Conservation (phyloP, 768 basidiomycete species). For the Serendipita indica region DNA sequence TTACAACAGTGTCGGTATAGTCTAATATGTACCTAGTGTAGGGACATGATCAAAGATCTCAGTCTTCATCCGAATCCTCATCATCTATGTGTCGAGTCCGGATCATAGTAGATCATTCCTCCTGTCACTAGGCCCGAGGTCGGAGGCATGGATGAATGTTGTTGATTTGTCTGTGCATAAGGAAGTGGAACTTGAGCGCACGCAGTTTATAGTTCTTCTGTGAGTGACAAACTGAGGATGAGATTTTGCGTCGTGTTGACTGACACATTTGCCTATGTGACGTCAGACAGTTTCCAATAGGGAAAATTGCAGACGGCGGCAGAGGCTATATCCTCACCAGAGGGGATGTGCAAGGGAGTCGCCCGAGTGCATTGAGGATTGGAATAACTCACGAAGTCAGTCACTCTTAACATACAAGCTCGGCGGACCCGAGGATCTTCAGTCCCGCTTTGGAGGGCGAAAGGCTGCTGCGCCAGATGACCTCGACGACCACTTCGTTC, state of each 20-base stretch:
- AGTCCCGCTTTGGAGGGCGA: conserved; percentile 28
- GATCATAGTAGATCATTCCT: conserved; percentile 60
- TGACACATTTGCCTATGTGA: conserved; percentile 19
- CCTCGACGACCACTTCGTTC: conserved; percentile 45
- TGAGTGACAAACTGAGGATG: conserved; percentile 82
- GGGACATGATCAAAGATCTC: conserved; percentile 60
- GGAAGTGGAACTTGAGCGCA: conserved; percentile 76
- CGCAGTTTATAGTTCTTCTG: conserved; percentile 62
- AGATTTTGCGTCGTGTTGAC: conserved; percentile 50
- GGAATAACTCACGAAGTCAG: conserved; percentile 25
- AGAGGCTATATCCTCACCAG: conserved; percentile 19
- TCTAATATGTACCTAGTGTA: no score
- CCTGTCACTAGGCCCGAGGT: background rate
- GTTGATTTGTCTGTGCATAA: conserved; percentile 70
- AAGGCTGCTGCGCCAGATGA: conserved; percentile 25
- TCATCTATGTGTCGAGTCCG: conserved; percentile 90
- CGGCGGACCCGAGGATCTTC: conserved; percentile 34
- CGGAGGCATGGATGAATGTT: background rate
- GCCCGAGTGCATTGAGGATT: conserved; percentile 36
- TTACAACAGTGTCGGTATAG: no score
- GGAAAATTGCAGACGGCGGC: conserved; percentile 17
- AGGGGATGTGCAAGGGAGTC: conserved; percentile 35
- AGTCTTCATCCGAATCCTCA: conserved; percentile 89
- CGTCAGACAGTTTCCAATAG: background rate
- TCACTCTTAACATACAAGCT: conserved; percentile 30